A percentile compares a stretch with the other conserved stretches of the same genome.
phyloP scores from a whole-genome alignment of 352 stramenopile species.

The Phytophthora sojae region DNA sequence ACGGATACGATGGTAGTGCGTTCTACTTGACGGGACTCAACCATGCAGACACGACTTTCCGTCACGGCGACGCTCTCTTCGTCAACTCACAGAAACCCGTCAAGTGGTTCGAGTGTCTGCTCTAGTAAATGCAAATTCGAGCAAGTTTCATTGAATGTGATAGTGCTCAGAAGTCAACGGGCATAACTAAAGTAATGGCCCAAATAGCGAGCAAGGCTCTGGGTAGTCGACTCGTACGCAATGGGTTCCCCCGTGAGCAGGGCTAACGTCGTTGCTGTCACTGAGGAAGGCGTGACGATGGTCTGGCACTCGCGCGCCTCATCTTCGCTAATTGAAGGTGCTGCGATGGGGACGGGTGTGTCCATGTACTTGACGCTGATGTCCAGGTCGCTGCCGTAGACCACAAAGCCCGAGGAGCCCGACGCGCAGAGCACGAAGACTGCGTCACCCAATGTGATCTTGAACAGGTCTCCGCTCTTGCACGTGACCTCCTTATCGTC shows the following conservation, averaged over 20 bases:
- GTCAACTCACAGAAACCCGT: conserved; percentile 37
- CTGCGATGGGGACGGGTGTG: conserved; percentile 21
- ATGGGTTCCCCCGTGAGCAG: conserved; percentile 23
- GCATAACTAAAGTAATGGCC: conserved; percentile 17
- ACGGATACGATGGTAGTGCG: conserved; percentile 18
- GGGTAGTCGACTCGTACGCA: conserved; percentile 4
- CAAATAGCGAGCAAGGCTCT: conserved; percentile 15
- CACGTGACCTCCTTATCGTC: conserved; percentile 31
- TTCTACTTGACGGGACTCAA: conserved; percentile 48
- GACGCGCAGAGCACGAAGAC: conserved; percentile 38
- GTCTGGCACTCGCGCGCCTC: conserved; percentile 18
- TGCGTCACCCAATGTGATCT: conserved; percentile 34
- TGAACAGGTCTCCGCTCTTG: conserved; percentile 34
- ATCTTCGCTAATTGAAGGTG: conserved; percentile 17
- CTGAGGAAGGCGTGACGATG: conserved; percentile 14
- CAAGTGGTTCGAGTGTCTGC: conserved; percentile 48
- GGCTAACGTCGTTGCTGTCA: conserved; percentile 27
- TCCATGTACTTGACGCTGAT: conserved; percentile 27
- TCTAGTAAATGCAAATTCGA: background rate
- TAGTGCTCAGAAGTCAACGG: conserved; percentile 3
- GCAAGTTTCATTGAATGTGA: too few species aligned
- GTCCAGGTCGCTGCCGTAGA: conserved; percentile 36
- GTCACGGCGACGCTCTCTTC: conserved; percentile 42
- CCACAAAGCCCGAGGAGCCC: conserved; percentile 15
- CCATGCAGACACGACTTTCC: conserved; percentile 49